These are phyloP conservation scores for Sinapis alba DNA, from an alignment of 441 rosid genomes.

Conservation along the genomic window DNA sequence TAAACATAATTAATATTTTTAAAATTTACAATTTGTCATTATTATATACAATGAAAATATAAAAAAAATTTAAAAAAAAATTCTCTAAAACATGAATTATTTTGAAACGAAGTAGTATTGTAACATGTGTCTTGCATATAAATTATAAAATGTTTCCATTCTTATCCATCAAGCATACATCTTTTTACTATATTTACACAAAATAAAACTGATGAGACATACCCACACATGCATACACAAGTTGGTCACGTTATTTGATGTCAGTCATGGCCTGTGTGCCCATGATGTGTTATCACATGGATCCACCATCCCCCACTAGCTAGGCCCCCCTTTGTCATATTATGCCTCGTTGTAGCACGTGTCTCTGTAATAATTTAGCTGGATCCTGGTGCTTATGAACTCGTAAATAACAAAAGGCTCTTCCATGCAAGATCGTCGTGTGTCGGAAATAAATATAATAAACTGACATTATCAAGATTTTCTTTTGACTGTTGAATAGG, in stretches of 20 bases:
- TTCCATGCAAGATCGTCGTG: constrained; percentile 40
- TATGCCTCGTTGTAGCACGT: constrained; percentile 53
- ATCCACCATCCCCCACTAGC: constrained; percentile 26
- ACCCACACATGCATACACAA: constrained; percentile 39
- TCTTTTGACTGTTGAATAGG: constrained; percentile 30
- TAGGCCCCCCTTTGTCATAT: constrained; percentile 40
- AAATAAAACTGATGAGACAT: constrained; percentile 8
- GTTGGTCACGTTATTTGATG: constrained; percentile 40
- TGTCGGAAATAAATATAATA: constrained; percentile 31
- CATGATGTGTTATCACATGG: constrained; percentile 42
- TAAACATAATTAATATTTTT: too few relatives aligned
- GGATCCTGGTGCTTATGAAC: constrained; percentile 23
- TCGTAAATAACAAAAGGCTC: constrained; percentile 11
- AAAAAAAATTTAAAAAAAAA: too few relatives aligned
- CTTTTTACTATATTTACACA: not conserved
- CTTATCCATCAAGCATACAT: not conserved
- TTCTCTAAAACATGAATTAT: too few relatives aligned
- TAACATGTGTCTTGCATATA: not conserved
- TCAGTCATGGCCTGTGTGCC: constrained; percentile 35
- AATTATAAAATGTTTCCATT: not conserved
- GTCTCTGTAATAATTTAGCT: constrained; percentile 29
- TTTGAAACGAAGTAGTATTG: not conserved
- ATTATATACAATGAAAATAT: too few relatives aligned
- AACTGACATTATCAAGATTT: constrained; percentile 9
- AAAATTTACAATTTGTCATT: too few relatives aligned